Conservation (phyloP, 108 stramenopile species). For the Schizochytrium sp. region DNA sequence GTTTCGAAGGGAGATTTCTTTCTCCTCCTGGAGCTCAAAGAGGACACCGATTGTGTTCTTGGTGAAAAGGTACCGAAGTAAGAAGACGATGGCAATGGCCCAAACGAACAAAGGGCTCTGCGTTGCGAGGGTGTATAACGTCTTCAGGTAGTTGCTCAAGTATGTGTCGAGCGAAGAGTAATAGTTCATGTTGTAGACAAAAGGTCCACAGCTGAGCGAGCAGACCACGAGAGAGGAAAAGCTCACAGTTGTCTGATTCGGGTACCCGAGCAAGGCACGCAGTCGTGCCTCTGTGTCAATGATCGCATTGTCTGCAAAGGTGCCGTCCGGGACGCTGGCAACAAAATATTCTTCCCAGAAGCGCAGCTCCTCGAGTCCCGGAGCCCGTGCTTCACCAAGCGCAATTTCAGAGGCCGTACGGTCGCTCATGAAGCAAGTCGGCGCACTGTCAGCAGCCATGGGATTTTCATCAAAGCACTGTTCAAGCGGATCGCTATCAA, state of each 20-base stretch:
- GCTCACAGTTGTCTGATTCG: background rate
- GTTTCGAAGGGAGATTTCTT: background rate
- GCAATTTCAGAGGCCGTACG: background rate
- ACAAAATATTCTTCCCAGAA: constrained; percentile 2
- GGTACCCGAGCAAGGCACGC: background rate
- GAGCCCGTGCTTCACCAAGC: background rate
- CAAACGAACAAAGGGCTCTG: background rate
- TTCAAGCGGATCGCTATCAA: background rate
- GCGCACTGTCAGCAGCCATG: background rate
- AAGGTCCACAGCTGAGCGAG: constrained; percentile 1
- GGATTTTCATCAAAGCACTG: background rate
- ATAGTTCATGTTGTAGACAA: background rate
- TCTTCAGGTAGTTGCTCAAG: background rate
- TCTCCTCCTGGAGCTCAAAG: background rate
- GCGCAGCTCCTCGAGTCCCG: background rate
- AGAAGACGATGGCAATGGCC: background rate
- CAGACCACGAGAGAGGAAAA: background rate
- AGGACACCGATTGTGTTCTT: constrained; percentile 9
- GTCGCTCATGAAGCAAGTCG: background rate
- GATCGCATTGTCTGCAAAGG: background rate
- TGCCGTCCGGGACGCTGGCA: background rate
- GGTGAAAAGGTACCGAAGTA: background rate
- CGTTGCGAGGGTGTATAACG: background rate
- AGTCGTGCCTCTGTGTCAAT: background rate
- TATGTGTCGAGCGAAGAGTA: background rate